Evolutionary conservation across 2,329 filamentous ascomycete genomes (phyloP), one percentile per base, ranked within the genome.

Genomic region (Atkinsonella hypoxylon): DNA sequence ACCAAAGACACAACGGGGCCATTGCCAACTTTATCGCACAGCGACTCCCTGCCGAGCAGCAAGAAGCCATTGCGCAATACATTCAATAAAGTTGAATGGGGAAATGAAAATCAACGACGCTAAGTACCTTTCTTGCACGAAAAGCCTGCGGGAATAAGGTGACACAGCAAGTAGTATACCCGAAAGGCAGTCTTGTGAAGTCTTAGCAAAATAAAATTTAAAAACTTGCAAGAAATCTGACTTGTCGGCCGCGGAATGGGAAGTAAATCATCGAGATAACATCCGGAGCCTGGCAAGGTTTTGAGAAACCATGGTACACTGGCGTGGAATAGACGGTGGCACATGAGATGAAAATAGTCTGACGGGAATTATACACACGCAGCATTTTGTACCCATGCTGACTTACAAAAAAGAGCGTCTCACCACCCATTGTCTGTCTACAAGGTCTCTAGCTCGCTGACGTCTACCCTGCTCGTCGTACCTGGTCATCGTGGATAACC

Each of bases 21-120:
- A 77, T 96, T 55, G 80, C 78, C 30, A 72, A 70, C 51, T 91
- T 87, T 62, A 85, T 90, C 49, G 73, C 81, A 56, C 79, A 87
- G 65, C 79, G 88, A 58, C 70, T 96, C 54, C 72, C 76, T 44
- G 72, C 76, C 1, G 79, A 88, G 61, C 78, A 75, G 51, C 76
- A 76, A 64, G 63, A 69, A 53, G 74, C 73, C 2, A 69, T 81
- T 56, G 70, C 69, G 48, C 68, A 73, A 51, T 80, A 79, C 57
- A 68, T 81, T 53, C 61, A 63, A 57, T 76, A 62, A 51, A 4
- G 13, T 17, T 15, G 26, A 4, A 9, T 22, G 26, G 12, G 6
- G 8, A 13, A 34, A 15, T n/a, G 22, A 2, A 47, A 45, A 4
- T 6, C 15, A 12, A 11, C 40, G n/a, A 42, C 10, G 3, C 22